Conservation (phyloP, 306 rosid species). For the Herpetospermum pedunculosum region DNA sequence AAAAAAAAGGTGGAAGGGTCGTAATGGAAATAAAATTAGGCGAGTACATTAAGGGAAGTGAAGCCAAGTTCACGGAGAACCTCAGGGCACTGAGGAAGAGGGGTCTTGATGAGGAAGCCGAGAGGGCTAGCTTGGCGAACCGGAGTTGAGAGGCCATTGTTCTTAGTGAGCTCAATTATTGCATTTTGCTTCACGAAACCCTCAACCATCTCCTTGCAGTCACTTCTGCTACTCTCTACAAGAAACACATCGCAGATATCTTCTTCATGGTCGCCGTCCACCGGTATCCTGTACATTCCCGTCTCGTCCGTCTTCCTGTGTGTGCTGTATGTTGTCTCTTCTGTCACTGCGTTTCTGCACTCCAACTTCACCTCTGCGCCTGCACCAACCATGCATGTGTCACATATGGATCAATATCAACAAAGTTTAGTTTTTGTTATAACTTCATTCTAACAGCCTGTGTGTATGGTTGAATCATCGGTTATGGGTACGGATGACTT, state of each 20-base stretch:
- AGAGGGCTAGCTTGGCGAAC: slow-evolving; percentile 58
- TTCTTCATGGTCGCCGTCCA: slow-evolving; percentile 63
- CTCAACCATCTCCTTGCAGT: slow-evolving; percentile 32
- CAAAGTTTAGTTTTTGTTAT: too few species aligned
- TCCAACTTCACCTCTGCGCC: slow-evolving; percentile 44
- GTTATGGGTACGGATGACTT: too few species aligned
- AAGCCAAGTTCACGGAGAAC: slow-evolving; percentile 47
- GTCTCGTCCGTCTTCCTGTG: slow-evolving; percentile 23
- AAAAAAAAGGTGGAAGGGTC: too few species aligned
- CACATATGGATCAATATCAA: too few species aligned
- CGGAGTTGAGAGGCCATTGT: slow-evolving; percentile 41
- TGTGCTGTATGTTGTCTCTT: slow-evolving; percentile 21
- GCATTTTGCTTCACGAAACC: slow-evolving; percentile 26
- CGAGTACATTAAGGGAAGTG: not conserved
- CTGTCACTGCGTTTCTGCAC: slow-evolving; percentile 31
- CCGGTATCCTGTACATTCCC: slow-evolving; percentile 31
- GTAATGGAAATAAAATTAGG: too few species aligned
- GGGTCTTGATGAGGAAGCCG: slow-evolving; percentile 39
- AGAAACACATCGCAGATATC: slow-evolving; percentile 45
- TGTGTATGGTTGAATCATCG: too few species aligned
- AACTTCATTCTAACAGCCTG: too few species aligned
- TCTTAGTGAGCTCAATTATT: slow-evolving; percentile 32
- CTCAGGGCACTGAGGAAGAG: slow-evolving; percentile 22
- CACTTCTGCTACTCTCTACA: slow-evolving; percentile 23
- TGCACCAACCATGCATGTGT: too few species aligned